Conservation (phyloP, 495 filamentous ascomycete species). For the Talaromyces liani region DNA sequence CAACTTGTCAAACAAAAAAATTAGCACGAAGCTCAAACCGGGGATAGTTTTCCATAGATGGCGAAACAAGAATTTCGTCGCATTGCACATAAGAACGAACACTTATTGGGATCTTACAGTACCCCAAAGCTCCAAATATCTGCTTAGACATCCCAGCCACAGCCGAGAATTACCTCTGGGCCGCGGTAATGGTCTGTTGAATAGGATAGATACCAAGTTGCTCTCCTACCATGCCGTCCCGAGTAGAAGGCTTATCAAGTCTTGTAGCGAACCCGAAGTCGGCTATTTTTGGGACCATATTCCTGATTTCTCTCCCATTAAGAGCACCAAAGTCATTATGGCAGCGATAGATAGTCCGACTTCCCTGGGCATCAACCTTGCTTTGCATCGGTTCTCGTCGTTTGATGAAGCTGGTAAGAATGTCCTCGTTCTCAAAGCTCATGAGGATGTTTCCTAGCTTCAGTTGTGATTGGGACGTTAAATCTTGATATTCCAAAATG, state of each 20-base stretch:
- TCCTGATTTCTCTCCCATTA: conserved; percentile 10
- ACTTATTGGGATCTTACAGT: conserved; percentile 14
- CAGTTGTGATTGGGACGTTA: conserved; percentile 20
- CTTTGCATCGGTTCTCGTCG: conserved; percentile 7
- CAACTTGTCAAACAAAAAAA: conserved; percentile 11
- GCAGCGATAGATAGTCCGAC: conserved; percentile 25
- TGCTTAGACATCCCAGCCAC: conserved; percentile 27
- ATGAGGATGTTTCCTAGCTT: conserved; percentile 36
- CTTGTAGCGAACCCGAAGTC: conserved; percentile 32
- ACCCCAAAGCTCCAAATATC: conserved; percentile 35
- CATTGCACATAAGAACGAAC: too few relatives aligned
- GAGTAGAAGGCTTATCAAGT: neutral
- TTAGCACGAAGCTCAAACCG: neutral
- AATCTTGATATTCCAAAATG: neutral
- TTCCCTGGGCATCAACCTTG: conserved; percentile 2
- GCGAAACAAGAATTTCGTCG: too few relatives aligned
- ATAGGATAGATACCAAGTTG: conserved; percentile 17
- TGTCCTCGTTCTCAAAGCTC: conserved; percentile 21
- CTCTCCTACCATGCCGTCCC: neutral
- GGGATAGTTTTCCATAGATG: too few relatives aligned
- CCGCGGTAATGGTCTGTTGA: conserved; percentile 26
- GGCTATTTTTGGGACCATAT: conserved; percentile 22
- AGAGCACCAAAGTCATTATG: conserved; percentile 21
- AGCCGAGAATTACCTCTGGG: conserved; percentile 31
- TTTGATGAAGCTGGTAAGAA: conserved; percentile 4